These are phyloP conservation scores for Boletus pseudo-olivaceus DNA, from an alignment of 768 basidiomycete species.

Conservation along the genomic window DNA sequence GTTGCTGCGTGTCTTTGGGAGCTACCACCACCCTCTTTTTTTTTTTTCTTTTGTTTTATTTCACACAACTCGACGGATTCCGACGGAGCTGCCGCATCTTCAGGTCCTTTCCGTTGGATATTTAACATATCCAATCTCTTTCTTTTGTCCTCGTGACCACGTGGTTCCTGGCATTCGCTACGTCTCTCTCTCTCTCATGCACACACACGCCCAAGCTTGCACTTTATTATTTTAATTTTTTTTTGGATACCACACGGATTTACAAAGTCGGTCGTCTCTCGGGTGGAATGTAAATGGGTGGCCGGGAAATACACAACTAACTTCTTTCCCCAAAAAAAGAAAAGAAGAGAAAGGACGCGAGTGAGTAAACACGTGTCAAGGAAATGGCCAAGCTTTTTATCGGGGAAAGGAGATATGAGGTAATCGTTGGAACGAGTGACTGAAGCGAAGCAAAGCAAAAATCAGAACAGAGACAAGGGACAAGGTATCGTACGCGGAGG, in stretches of 20 bases:
- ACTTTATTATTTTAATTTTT: not conserved
- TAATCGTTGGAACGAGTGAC: not conserved
- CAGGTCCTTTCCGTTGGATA: not conserved
- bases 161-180: slow-evolving; percentile 7
- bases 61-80: not conserved
- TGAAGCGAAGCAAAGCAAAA: not conserved
- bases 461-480: too few relatives aligned
- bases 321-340: not conserved
- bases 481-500: too few relatives aligned
- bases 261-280: not conserved
- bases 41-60: not conserved
- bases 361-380: not conserved
- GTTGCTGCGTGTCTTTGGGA: not conserved
- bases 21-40: not conserved
- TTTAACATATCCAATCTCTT: not conserved
- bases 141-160: not conserved
- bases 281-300: not conserved
- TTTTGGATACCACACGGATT: slow-evolving; percentile 19
- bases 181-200: not conserved
- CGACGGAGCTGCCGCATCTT: not conserved
- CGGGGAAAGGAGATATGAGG: not conserved
- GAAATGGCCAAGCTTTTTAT: not conserved
- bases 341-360: not conserved
- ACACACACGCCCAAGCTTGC: not conserved
- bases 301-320: not conserved